Conservation (phyloP, 2,329 filamentous ascomycete genomes). For the Aspergillus sojae region DNA sequence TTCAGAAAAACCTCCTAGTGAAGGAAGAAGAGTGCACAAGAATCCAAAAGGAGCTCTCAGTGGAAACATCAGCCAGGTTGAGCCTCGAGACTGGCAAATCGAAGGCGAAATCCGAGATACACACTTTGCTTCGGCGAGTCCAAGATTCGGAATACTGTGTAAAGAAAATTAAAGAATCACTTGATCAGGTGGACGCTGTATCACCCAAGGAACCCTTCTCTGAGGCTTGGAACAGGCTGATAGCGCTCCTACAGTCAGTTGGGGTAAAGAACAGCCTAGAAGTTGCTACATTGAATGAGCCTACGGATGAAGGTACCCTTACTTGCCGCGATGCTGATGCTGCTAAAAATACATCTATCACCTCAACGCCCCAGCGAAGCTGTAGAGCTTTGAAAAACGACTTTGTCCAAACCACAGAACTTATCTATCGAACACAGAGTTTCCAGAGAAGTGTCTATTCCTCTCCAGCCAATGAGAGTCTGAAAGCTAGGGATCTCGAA, state of each 20-base stretch:
- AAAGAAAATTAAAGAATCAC: constrained; percentile 23
- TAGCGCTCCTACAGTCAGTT: constrained; percentile 17
- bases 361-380: constrained; percentile 5
- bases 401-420: constrained; percentile 19
- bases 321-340: neutral
- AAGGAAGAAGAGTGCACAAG: constrained; percentile 35
- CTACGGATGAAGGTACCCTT: neutral
- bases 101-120: constrained; percentile 28
- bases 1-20: constrained; percentile 18
- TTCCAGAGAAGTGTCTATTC: constrained; percentile 15
- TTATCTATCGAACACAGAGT: constrained; percentile 22
- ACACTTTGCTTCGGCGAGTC: constrained; percentile 26
- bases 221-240: constrained; percentile 24
- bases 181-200: constrained; percentile 21
- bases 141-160: constrained; percentile 29
- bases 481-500: neutral
- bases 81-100: constrained; percentile 23
- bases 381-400: neutral
- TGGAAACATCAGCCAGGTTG: constrained; percentile 16
- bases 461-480: constrained; percentile 8
- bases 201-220: constrained; percentile 20
- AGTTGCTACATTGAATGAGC: neutral
- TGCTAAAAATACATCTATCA: neutral
- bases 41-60: constrained; percentile 14
- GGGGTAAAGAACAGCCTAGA: neutral